These are phyloP conservation scores for Tetradesmus obliquus DNA, from an alignment of 139 green algal genomes.

Conservation along the genomic window DNA sequence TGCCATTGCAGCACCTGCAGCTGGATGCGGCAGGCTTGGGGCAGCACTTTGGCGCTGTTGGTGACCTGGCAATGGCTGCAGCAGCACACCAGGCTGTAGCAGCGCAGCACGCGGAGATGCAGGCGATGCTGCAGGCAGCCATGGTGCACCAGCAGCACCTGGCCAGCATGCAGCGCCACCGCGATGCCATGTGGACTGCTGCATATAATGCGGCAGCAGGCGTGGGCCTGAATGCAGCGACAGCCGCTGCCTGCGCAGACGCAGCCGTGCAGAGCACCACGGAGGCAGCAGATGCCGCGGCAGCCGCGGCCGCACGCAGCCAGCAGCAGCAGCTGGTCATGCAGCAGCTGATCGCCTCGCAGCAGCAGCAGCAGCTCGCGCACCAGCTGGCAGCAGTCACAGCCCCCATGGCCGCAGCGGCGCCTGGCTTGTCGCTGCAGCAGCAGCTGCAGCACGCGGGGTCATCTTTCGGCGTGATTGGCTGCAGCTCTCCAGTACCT, in stretches of 20 bases:
- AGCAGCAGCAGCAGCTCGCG: neutral
- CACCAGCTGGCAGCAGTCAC: neutral
- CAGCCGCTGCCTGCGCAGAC: slow-evolving; percentile 16
- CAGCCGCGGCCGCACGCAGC: neutral
- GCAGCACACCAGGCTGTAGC: slow-evolving; percentile 39
- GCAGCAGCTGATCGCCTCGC: neutral
- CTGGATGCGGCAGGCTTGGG: neutral
- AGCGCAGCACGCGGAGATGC: slow-evolving; percentile 47
- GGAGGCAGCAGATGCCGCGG: neutral
- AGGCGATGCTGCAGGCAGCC: slow-evolving; percentile 23
- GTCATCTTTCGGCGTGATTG: neutral
- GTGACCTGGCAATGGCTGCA: slow-evolving; percentile 2
- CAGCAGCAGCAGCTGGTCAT: neutral
- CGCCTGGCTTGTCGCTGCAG: neutral
- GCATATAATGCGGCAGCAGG: slow-evolving; percentile 15
- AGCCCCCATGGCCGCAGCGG: neutral
- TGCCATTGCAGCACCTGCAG: neutral
- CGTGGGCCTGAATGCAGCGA: neutral
- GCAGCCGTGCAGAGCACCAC: slow-evolving; percentile 21
- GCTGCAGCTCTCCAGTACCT: neutral
- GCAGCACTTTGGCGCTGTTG: neutral
- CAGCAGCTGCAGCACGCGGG: neutral
- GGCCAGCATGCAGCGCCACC: slow-evolving; percentile 14
- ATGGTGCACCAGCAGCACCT: slow-evolving; percentile 36
- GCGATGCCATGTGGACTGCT: slow-evolving; percentile 21